A percentile compares a stretch with the other conserved stretches of the same genome.
Conservation (phyloP, 176 grass and related monocot genomes). For the Carex myosuroides region DNA sequence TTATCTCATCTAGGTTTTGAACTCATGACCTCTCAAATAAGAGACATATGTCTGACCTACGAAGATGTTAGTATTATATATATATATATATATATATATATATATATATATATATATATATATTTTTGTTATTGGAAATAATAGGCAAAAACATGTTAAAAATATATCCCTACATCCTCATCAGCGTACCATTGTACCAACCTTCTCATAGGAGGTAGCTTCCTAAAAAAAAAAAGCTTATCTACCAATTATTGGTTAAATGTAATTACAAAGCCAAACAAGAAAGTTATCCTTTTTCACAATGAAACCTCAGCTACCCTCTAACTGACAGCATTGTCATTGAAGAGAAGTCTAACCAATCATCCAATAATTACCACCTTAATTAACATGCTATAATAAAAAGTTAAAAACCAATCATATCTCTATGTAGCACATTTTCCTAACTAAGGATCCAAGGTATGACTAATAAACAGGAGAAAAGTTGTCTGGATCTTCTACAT, state of each 20-base stretch:
- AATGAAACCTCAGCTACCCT: slow-evolving; percentile 21
- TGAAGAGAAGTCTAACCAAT: slow-evolving; percentile 10
- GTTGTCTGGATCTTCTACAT: not conserved
- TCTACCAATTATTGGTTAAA: not conserved
- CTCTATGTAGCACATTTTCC: not conserved
- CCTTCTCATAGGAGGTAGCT: not conserved
- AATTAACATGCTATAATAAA: not conserved
- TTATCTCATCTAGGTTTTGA: too few species aligned
- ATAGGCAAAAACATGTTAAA: not conserved
- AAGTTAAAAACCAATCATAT: not conserved
- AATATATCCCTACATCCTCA: not conserved
- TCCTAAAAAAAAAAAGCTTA: not conserved
- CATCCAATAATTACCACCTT: not conserved
- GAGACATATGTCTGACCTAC: too few species aligned
- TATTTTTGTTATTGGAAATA: not conserved
- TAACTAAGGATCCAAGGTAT: not conserved
- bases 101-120: not conserved
- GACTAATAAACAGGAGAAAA: not conserved
- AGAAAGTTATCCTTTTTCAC: slow-evolving; percentile 23
- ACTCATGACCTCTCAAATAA: too few species aligned
- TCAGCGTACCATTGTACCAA: not conserved
- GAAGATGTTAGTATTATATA: not conserved
- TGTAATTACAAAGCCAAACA: slow-evolving; percentile 12
- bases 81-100: not conserved
- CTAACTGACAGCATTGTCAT: slow-evolving; percentile 10